These are phyloP conservation scores for Sporothrix brunneoviolacea DNA, from an alignment of 2,329 filamentous ascomycete species.

Conservation along the genomic window DNA sequence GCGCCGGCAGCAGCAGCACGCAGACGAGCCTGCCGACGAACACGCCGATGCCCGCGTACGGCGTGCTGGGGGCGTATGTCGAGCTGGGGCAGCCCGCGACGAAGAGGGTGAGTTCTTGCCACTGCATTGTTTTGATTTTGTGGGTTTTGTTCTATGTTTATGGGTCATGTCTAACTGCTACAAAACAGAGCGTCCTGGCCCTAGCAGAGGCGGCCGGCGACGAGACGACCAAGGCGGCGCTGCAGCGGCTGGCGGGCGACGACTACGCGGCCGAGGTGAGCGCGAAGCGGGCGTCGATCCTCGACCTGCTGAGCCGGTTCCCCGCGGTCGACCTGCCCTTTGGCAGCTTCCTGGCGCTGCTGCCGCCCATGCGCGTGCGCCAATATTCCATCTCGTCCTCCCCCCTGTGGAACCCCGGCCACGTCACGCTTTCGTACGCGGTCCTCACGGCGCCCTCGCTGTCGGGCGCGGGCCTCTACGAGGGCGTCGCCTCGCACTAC, in stretches of 20 bases:
- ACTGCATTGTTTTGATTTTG: no score
- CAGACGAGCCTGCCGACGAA: conserved; percentile 49
- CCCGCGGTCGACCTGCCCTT: conserved; percentile 48
- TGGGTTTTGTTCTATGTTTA: not conserved
- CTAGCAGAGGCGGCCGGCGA: conserved; percentile 25
- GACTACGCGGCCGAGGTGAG: conserved; percentile 42
- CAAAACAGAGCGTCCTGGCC: conserved; percentile 35
- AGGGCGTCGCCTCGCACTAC: conserved; percentile 56
- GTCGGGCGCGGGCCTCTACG: conserved; percentile 26
- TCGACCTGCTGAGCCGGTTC: conserved; percentile 57
- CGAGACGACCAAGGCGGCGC: conserved; percentile 27
- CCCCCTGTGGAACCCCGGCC: conserved; percentile 44
- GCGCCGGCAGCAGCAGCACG: conserved; percentile 30
- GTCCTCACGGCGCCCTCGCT: conserved; percentile 57
- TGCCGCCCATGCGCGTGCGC: conserved; percentile 51
- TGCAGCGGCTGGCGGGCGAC: conserved; percentile 42
- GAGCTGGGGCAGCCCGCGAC: conserved; percentile 68
- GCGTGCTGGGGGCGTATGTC: conserved; percentile 63
- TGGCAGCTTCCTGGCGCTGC: conserved; percentile 53
- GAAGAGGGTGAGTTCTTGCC: conserved; percentile 53
- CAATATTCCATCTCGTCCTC: conserved; percentile 64
- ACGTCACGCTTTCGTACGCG: conserved; percentile 59
- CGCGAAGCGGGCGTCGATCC: conserved; percentile 50
- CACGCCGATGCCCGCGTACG: conserved; percentile 51
- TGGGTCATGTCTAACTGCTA: no score